phyloP scores from a whole-genome alignment of 1,284 basidiomycete species.

The Clitocybe nebularis region DNA sequence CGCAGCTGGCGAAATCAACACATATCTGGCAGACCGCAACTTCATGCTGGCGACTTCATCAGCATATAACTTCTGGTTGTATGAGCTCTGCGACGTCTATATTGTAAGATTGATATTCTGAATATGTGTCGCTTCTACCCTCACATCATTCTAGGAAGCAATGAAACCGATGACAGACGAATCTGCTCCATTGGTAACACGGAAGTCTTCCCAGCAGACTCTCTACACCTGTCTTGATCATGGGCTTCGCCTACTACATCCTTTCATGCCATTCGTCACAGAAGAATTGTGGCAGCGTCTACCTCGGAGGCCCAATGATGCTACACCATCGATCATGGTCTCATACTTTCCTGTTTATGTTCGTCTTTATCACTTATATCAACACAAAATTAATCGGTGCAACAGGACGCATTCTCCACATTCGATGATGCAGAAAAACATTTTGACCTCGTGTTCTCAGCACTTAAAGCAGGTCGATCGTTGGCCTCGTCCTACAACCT shows the following conservation, averaged over 20 bases:
- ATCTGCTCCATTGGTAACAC: slow-evolving; percentile 56
- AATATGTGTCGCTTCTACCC: neutral
- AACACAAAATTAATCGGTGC: neutral
- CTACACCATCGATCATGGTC: slow-evolving; percentile 87
- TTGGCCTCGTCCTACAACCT: slow-evolving; percentile 91
- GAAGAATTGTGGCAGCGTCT: slow-evolving; percentile 99
- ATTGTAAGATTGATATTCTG: slow-evolving; percentile 59
- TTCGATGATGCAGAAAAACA: slow-evolving; percentile 76
- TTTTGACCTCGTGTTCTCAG: slow-evolving; percentile 86
- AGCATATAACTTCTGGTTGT: slow-evolving; percentile 95
- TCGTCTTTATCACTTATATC: slow-evolving; percentile 26
- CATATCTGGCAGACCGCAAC: slow-evolving; percentile 75
- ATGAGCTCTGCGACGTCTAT: slow-evolving; percentile 98
- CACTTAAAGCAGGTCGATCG: slow-evolving; percentile 79
- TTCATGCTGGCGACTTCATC: slow-evolving; percentile 90
- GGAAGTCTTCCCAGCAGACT: slow-evolving; percentile 90
- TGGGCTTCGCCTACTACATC: slow-evolving; percentile 89
- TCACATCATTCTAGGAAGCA: slow-evolving; percentile 63
- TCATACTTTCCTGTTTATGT: slow-evolving; percentile 80
- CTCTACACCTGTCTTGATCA: slow-evolving; percentile 93
- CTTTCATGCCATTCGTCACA: slow-evolving; percentile 99
- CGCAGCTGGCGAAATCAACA: slow-evolving; percentile 77
- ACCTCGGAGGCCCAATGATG: slow-evolving; percentile 80
- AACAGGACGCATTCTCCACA: slow-evolving; percentile 40
- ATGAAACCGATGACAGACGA: slow-evolving; percentile 96